Evolutionary conservation across 208 protist species (phyloP), one percentile per base, ranked within the genome.

Genomic region (Lotmaria passim): DNA sequence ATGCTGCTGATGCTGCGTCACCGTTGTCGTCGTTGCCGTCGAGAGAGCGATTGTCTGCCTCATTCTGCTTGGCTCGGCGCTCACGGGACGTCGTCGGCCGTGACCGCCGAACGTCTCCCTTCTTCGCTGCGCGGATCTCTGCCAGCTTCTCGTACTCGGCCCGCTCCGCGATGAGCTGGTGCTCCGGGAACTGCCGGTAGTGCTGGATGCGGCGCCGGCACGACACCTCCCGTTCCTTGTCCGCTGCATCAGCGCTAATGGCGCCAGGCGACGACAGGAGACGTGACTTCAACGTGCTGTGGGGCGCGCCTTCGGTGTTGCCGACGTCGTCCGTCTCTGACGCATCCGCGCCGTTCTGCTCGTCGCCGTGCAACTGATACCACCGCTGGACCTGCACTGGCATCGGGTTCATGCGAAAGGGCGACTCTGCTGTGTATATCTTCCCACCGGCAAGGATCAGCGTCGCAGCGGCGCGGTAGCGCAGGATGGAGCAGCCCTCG

Each of bases 321-420:
- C 58, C 55, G 5, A 19, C 47, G 7, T 72, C 57, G 33, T 57
- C 41, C 15, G 31, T 14, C 24, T 50, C 30, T 15, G 52, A 48
- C 28, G 39, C 34, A 28, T 56, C 63, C 2, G 11, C 7, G 51
- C 51, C 39, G 57, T 57, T 52, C 33, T 73, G 73, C 61, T 79
- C 69, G 39, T 76, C 61, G n/a, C 60, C 36, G 71, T 93, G 82
- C 21, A 79, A 82, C 31, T 68, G 52, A 38, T 80, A 70, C 86
- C 85, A 91, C 15, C 76, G 69, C 48, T 81, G 73, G 39, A 81
- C 55, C 72, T 91, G 81, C 38, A 94, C 77, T 19, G 85, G 84
- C 26, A 88, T 73, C 56, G 83, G 71, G 52, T 66, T 55, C 2
- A 91, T 26, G 17, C 46, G 50, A 62, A 91, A 83, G 1, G 15